phyloP scores from a whole-genome alignment of 192 early-diverging fungal genomes.

The Rhizoclosmatium sp. region DNA sequence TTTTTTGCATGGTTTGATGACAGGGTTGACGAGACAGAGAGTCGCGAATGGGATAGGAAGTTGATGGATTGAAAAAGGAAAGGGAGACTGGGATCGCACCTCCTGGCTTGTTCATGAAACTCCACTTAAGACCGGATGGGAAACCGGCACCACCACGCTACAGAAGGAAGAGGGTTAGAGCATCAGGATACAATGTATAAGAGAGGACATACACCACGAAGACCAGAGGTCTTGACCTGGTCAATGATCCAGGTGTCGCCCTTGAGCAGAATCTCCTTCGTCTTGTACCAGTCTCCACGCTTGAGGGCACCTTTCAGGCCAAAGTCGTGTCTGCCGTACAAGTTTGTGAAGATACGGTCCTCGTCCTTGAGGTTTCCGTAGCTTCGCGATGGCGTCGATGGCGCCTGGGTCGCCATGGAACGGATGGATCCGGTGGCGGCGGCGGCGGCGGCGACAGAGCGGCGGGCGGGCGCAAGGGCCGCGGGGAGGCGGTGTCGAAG shows the following conservation, averaged over 20 bases:
- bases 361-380: slow-evolving; percentile 78
- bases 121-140: slow-evolving; percentile 98
- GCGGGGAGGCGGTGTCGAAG: too few species aligned
- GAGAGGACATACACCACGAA: slow-evolving; percentile 59
- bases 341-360: slow-evolving; percentile 98
- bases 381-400: slow-evolving; percentile 31
- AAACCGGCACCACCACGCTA: slow-evolving; percentile 96
- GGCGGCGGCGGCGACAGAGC: background rate
- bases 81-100: slow-evolving; percentile 10
- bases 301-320: slow-evolving; percentile 87
- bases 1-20: too few species aligned
- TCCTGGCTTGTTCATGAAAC: slow-evolving; percentile 97
- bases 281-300: slow-evolving; percentile 99
- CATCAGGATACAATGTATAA: slow-evolving; percentile 3
- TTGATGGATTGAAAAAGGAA: background rate
- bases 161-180: slow-evolving; percentile 43
- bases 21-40: too few species aligned
- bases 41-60: too few species aligned
- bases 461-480: background rate
- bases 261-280: slow-evolving; percentile 96
- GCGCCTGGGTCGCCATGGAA: slow-evolving; percentile 17
- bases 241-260: slow-evolving; percentile 97
- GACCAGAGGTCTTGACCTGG: slow-evolving; percentile 95
- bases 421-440: slow-evolving; percentile 9
- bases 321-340: slow-evolving; percentile 94